A percentile compares a stretch with the other conserved stretches of the same genome.
These are phyloP conservation scores for Pterocarpus macrocarpus DNA, from an alignment of 306 rosid species.

Conservation along the genomic window DNA sequence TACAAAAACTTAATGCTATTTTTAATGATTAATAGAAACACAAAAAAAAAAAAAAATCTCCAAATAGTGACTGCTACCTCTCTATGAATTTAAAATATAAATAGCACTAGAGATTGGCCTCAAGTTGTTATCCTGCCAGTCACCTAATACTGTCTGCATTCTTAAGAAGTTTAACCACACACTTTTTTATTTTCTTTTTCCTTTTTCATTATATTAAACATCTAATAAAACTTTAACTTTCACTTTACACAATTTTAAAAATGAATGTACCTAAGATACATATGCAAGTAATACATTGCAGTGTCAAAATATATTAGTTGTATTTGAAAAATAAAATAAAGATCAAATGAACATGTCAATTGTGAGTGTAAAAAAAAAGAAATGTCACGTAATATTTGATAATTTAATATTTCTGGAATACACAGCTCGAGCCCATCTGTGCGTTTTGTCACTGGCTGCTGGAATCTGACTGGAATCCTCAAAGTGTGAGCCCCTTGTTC, in stretches of 20 bases:
- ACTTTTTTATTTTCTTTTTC: background rate
- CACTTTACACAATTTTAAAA: no score
- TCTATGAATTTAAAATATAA: background rate
- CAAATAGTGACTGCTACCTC: background rate
- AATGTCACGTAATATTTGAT: background rate
- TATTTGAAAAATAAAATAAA: no score
- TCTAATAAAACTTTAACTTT: no score
- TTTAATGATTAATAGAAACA: no score
- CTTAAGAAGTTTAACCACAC: background rate
- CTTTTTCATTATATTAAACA: no score
- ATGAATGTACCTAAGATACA: no score
- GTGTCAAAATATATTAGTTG: no score
- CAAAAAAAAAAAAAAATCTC: no score
- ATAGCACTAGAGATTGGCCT: background rate
- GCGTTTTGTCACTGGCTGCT: background rate
- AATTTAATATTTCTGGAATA: background rate
- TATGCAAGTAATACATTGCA: no score
- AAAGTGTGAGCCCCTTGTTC: slow-evolving; percentile 3
- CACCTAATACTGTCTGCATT: background rate
- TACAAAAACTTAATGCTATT: no score
- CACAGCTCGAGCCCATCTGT: background rate
- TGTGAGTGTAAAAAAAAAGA: background rate
- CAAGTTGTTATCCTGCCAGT: background rate
- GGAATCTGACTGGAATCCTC: slow-evolving; percentile 35
- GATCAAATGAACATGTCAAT: background rate